Conservation (phyloP, 805 yeast genomes). For the Sugiyamaella qingdaonensis region DNA sequence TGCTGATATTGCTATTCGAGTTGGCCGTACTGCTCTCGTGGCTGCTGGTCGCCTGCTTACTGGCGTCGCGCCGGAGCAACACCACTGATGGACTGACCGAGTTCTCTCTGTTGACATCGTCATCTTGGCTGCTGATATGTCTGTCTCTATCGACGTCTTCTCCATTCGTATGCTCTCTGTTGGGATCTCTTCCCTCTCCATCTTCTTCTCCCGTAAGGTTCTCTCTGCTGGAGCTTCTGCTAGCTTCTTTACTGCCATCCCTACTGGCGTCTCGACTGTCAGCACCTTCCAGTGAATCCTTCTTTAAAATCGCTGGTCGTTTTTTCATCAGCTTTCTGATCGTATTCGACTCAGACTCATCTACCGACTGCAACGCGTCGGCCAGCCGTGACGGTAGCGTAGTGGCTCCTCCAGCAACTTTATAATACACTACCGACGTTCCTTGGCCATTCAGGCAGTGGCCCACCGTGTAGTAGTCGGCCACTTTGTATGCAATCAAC, state of each 20-base stretch:
- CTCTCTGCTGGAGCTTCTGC: too few species aligned
- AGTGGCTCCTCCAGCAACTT: neutral
- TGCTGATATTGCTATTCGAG: conserved; percentile 22
- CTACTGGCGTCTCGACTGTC: neutral
- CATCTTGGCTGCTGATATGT: too few species aligned
- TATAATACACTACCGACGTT: conserved; percentile 40
- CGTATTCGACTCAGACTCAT: neutral
- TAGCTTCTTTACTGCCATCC: neutral
- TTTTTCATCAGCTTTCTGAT: neutral
- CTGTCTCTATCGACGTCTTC: too few species aligned
- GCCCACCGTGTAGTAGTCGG: conserved; percentile 59
- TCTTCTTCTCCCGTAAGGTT: neutral
- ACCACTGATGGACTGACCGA: neutral
- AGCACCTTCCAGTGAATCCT: neutral
- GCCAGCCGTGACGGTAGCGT: neutral
- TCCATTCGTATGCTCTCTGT: too few species aligned
- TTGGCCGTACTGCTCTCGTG: neutral
- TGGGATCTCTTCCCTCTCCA: neutral
- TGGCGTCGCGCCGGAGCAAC: conserved; percentile 17
- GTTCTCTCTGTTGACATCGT: neutral
- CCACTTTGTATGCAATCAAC: conserved; percentile 63
- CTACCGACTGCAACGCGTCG: neutral
- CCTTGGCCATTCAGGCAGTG: conserved; percentile 53
- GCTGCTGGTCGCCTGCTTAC: conserved; percentile 7
- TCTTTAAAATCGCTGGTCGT: neutral